These are phyloP conservation scores for Suhomyces anneliseae DNA, from an alignment of 1,139 yeast genomes.

Conservation along the genomic window DNA sequence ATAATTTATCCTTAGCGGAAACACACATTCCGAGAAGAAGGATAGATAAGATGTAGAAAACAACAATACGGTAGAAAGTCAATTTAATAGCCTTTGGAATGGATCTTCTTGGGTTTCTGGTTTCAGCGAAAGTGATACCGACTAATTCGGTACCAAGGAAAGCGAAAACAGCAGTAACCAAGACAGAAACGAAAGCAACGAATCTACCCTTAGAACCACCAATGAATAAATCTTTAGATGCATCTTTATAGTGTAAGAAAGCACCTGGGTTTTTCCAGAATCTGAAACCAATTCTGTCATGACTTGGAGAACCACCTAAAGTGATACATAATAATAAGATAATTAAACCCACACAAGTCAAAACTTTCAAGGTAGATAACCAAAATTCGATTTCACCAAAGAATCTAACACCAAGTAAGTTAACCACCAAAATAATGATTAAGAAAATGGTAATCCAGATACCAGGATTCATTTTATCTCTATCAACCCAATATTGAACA, in stretches of 20 bases:
- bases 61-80: slow-evolving; percentile 72
- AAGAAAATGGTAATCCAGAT: slow-evolving; percentile 59
- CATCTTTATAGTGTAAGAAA: slow-evolving; percentile 46
- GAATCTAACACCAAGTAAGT: slow-evolving; percentile 37
- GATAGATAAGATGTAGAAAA: slow-evolving; percentile 67
- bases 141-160: slow-evolving; percentile 74
- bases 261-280: slow-evolving; percentile 69
- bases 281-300: slow-evolving; percentile 64
- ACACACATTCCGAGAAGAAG: slow-evolving; percentile 75
- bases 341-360: slow-evolving; percentile 57
- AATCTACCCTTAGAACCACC: slow-evolving; percentile 52
- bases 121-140: slow-evolving; percentile 73
- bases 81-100: slow-evolving; percentile 76
- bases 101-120: slow-evolving; percentile 70
- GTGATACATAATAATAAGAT: slow-evolving; percentile 48
- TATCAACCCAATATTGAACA: slow-evolving; percentile 59
- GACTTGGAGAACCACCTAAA: slow-evolving; percentile 60
- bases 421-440: slow-evolving; percentile 39
- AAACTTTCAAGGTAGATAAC: slow-evolving; percentile 58
- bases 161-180: slow-evolving; percentile 75
- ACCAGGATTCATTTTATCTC: slow-evolving; percentile 52
- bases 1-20: slow-evolving; percentile 62
- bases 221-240: slow-evolving; percentile 25
- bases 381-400: slow-evolving; percentile 74
- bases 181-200: slow-evolving; percentile 63